phyloP scores from a whole-genome alignment of 2,329 filamentous ascomycete species.

The Fusarium sp. region DNA sequence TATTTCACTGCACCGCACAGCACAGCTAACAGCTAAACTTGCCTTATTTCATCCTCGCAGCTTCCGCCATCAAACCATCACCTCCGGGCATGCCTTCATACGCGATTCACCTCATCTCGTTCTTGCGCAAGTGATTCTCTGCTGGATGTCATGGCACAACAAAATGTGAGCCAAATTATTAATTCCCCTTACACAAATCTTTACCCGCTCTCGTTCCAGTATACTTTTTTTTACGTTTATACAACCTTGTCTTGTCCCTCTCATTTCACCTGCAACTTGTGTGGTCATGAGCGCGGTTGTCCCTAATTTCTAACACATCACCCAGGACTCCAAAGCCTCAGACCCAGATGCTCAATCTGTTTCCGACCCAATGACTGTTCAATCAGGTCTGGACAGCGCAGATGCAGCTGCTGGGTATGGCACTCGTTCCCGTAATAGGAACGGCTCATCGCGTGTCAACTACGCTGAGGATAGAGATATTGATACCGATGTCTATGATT shows the following conservation, averaged over 20 bases:
- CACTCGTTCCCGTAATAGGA: constrained; percentile 91
- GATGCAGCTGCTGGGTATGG: constrained; percentile 79
- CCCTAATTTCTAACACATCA: constrained; percentile 37
- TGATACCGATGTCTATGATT: constrained; percentile 86
- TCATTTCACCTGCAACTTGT: constrained; percentile 25
- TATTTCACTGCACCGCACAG: background rate
- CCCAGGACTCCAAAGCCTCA: constrained; percentile 51
- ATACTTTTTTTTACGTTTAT: constrained; percentile 22
- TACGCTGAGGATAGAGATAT: constrained; percentile 95
- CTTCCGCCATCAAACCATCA: constrained; percentile 41
- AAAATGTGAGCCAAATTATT: constrained; percentile 49
- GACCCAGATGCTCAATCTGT: constrained; percentile 50
- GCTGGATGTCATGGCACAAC: constrained; percentile 54
- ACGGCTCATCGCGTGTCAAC: constrained; percentile 82
- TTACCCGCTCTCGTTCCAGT: constrained; percentile 33
- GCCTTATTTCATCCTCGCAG: constrained; percentile 33
- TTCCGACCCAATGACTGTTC: constrained; percentile 59
- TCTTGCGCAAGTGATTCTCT: constrained; percentile 50
- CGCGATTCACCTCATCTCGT: constrained; percentile 49
- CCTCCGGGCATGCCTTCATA: constrained; percentile 48
- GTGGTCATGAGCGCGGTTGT: constrained; percentile 38
- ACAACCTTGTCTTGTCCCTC: constrained; percentile 1
- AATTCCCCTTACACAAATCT: constrained; percentile 27
- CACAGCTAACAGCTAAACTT: constrained; percentile 6
- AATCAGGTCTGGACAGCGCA: constrained; percentile 59